Conservation (phyloP, 2,329 filamentous ascomycete species). For the Phyllosticta citriasiana region DNA sequence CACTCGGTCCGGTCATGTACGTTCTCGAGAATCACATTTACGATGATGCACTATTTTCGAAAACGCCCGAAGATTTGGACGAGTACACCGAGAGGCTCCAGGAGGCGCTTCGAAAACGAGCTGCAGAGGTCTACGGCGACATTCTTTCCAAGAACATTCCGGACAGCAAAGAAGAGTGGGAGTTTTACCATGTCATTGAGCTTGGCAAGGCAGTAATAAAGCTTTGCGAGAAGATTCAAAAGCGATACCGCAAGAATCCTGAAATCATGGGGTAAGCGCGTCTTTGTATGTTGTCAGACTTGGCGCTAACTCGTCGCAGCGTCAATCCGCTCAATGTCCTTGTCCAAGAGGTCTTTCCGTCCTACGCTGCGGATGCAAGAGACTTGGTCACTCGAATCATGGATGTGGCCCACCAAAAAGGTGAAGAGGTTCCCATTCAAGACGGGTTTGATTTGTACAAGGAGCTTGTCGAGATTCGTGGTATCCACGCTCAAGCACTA, state of each 20-base stretch:
- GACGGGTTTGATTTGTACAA: slow-evolving; percentile 93
- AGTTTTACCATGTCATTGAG: slow-evolving; percentile 82
- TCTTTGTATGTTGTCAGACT: slow-evolving; percentile 11
- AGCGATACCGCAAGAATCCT: slow-evolving; percentile 80
- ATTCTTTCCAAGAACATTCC: slow-evolving; percentile 75
- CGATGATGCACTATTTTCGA: slow-evolving; percentile 64
- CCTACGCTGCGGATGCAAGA: slow-evolving; percentile 79
- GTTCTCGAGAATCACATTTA: slow-evolving; percentile 76
- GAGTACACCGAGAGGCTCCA: slow-evolving; percentile 63
- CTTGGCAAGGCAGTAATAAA: slow-evolving; percentile 79
- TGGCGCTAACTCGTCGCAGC: slow-evolving; percentile 14
- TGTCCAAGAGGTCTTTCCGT: slow-evolving; percentile 74
- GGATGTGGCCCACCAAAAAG: slow-evolving; percentile 56
- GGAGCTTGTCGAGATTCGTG: slow-evolving; percentile 74
- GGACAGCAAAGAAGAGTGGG: slow-evolving; percentile 70
- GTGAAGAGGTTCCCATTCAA: slow-evolving; percentile 70
- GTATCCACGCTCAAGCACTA: slow-evolving; percentile 66
- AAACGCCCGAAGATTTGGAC: slow-evolving; percentile 57
- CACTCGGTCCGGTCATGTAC: slow-evolving; percentile 68
- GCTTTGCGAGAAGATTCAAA: slow-evolving; percentile 79
- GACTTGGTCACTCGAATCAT: slow-evolving; percentile 78
- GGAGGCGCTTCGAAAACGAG: slow-evolving; percentile 63
- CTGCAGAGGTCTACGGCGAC: slow-evolving; percentile 67
- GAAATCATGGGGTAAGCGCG: slow-evolving; percentile 63
- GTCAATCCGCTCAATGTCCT: slow-evolving; percentile 59